Evolutionary conservation across 805 yeast species (phyloP).

Genomic region (Hanseniaspora nectarophila): DNA sequence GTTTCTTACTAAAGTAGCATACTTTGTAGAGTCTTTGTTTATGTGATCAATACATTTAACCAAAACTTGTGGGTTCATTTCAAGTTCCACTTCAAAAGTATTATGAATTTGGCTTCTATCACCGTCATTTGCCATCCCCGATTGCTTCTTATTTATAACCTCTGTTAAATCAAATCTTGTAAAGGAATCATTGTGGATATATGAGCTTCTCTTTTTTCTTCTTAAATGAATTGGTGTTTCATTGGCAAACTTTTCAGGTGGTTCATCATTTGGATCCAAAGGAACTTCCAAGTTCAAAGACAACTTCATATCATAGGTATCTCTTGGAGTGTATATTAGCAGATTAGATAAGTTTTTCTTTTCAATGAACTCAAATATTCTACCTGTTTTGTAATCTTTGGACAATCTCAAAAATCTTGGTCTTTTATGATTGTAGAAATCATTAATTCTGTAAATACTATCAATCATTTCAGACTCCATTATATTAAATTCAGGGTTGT

Average conservation of each 20-base stretch:
- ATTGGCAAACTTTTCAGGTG: slow-evolving; percentile 42
- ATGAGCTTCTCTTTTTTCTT: slow-evolving; percentile 61
- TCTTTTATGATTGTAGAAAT: slow-evolving; percentile 41
- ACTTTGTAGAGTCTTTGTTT: slow-evolving; percentile 39
- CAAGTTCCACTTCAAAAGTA: slow-evolving; percentile 40
- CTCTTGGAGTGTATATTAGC: slow-evolving; percentile 60
- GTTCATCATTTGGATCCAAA: slow-evolving; percentile 36
- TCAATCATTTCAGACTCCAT: slow-evolving; percentile 56
- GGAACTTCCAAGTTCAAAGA: slow-evolving; percentile 73
- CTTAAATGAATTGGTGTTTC: slow-evolving; percentile 47
- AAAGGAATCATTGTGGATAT: slow-evolving; percentile 59
- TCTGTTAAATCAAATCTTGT: slow-evolving; percentile 63
- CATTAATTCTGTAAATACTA: slow-evolving; percentile 48
- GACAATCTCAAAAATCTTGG: slow-evolving; percentile 57
- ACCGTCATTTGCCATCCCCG: slow-evolving; percentile 17
- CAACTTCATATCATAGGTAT: slow-evolving; percentile 63
- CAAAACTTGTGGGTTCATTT: slow-evolving; percentile 36
- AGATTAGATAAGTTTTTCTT: slow-evolving; percentile 66
- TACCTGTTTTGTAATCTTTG: slow-evolving; percentile 53
- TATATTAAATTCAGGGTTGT: slow-evolving; percentile 33
- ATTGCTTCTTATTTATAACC: slow-evolving; percentile 28
- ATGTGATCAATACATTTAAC: slow-evolving; percentile 33
- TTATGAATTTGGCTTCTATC: slow-evolving; percentile 22
- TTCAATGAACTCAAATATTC: slow-evolving; percentile 56
- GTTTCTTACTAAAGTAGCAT: slow-evolving; percentile 47